These are phyloP conservation scores for Piloderma croceum DNA, from an alignment of 768 basidiomycete genomes.

Conservation along the genomic window DNA sequence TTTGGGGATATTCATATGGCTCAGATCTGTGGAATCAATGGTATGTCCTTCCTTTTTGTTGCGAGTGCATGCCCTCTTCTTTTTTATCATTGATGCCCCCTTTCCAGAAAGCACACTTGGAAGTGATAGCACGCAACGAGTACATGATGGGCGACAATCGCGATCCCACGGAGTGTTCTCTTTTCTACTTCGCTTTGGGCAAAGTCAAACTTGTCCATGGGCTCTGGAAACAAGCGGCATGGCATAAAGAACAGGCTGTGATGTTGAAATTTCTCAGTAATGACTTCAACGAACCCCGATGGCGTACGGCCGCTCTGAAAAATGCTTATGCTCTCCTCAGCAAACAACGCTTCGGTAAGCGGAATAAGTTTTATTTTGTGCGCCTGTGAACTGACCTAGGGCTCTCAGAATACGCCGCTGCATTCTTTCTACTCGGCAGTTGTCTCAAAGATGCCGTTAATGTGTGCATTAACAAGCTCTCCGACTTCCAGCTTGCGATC, in stretches of 20 bases:
- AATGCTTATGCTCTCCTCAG: constrained; percentile 90
- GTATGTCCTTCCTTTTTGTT: constrained; percentile 39
- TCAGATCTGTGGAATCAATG: constrained; percentile 71
- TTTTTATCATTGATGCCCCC: not conserved
- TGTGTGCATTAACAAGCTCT: constrained; percentile 81
- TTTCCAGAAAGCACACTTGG: constrained; percentile 70
- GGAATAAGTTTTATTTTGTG: too few species aligned
- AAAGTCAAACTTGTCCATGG: constrained; percentile 91
- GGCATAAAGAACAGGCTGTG: constrained; percentile 82
- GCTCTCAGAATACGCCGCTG: constrained; percentile 89
- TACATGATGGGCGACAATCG: constrained; percentile 84
- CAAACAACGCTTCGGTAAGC: constrained; percentile 89
- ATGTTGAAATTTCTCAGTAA: constrained; percentile 94
- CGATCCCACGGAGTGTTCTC: constrained; percentile 83
- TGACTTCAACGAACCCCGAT: constrained; percentile 77
- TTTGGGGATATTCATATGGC: constrained; percentile 84
- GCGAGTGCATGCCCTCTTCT: constrained; percentile 1
- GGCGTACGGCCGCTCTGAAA: constrained; percentile 92
- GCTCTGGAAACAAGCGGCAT: constrained; percentile 91
- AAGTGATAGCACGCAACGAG: constrained; percentile 85
- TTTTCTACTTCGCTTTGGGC: constrained; percentile 92
- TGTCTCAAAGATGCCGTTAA: constrained; percentile 87
- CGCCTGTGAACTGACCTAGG: not conserved
- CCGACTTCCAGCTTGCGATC: constrained; percentile 87
- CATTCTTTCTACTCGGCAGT: constrained; percentile 91